Evolutionary conservation across 1,284 basidiomycete species (phyloP), one percentile per base, ranked within the genome.

Genomic region (Hymenochaete sp.): DNA sequence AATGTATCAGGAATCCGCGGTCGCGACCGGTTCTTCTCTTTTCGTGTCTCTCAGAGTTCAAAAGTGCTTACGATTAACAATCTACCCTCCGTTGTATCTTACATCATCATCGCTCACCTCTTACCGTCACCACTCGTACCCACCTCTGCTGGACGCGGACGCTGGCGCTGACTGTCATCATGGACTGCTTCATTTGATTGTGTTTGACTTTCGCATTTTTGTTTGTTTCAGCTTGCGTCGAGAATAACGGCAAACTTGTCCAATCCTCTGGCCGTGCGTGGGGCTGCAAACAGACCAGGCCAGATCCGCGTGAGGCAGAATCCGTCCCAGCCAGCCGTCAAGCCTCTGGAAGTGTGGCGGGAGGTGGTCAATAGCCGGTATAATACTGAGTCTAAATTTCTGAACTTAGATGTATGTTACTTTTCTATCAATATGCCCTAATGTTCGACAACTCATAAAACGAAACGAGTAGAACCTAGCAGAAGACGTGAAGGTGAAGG

Each of bases 341-440:
- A 70, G 53, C 57, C 67, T 21, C 61, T 86, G 18, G 79, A 83
- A 46, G 60, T 74, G 22, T 85, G 83, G 80, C 71, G 72, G 56
- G 72, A 82, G 55, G 71, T 88, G 56, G 78, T 90, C 24, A 64
- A 76, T 50, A 75, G 67, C 50, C 71, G 85, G 42, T 90, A 75
- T 70, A 79, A 83, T 60, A 58, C 77, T 3, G 75, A 84, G 35
- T 61, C 67, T 2, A 73, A 72, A 52, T 88, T 82, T 59, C 69
- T 92, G 41, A 88, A 92, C 58, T 77, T 92, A 42, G 85, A 86
- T 67, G 84, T 86, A 59, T 61, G 77, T 61, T 4, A 10, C 11
- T 51, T 24, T 24, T 33, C 10, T 37, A 18, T 18, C 39, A 16
- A 13, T 18, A 38, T 42, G 40, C 51, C 45, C 14, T 53, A 45